These are phyloP conservation scores for Pythium aristosporum DNA, from an alignment of 352 stramenopile species.

Conservation along the genomic window DNA sequence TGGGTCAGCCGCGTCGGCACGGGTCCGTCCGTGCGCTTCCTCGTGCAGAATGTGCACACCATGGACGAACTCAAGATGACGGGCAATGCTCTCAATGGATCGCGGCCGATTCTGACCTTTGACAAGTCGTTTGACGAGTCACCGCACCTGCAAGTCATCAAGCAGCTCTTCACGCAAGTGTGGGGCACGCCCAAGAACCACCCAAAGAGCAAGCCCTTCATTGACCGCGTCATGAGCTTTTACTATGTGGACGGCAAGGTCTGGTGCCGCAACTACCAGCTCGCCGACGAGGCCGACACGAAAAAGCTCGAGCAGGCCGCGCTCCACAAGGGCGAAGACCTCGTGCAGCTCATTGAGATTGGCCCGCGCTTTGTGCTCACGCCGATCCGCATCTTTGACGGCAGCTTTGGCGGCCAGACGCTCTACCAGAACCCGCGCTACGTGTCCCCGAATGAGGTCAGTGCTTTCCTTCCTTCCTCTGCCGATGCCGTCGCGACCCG, in stretches of 20 bases:
- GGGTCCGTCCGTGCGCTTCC: conserved; percentile 97
- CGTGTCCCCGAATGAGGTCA: conserved; percentile 95
- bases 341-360: conserved; percentile 98
- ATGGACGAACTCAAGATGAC: conserved; percentile 99
- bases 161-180: conserved; percentile 95
- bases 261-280: conserved; percentile 99
- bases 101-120: conserved; percentile 97
- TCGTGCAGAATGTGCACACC: conserved; percentile 99
- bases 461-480: conserved; percentile 16
- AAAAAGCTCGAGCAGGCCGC: conserved; percentile 91
- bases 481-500: not conserved
- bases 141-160: conserved; percentile 95
- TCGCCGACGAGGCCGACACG: conserved; percentile 84
- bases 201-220: conserved; percentile 99
- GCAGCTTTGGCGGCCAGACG: conserved; percentile 98
- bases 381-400: conserved; percentile 98
- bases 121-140: conserved; percentile 91
- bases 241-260: conserved; percentile 93
- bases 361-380: conserved; percentile 98
- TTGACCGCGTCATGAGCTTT: conserved; percentile 99
- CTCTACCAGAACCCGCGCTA: conserved; percentile 98
- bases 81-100: conserved; percentile 98
- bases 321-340: conserved; percentile 82
- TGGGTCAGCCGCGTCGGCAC: conserved; percentile 95
- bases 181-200: conserved; percentile 97